Evolutionary conservation across 1,284 basidiomycete genomes (phyloP), one percentile per base, ranked within the genome.

Genomic region (Chondrostereum purpureum): DNA sequence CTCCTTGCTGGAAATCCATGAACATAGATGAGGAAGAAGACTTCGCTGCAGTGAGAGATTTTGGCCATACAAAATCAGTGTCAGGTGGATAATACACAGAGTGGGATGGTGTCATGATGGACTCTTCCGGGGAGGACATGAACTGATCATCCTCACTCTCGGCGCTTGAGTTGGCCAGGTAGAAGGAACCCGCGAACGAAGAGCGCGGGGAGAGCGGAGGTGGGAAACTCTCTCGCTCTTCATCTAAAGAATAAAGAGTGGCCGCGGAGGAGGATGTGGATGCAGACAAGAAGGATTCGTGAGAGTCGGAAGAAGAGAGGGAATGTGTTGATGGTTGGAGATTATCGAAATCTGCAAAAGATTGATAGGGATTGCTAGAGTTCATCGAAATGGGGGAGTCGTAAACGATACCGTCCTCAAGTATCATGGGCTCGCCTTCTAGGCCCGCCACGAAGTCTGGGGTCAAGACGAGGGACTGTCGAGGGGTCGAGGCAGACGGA

Each of bases 301-400:
- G n/a, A 3, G 22, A 31, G 17, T 27, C 22, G 23, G 53, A 50
- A 41, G 51, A 49, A 40, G 53, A 48, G 17, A 39, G 20, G 52
- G 53, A 40, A 48, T 45, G 4, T 47, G 53, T 47, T 19, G 52
- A 52, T 22, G 35, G 46, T 16, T 19, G 24, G 13, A 50, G 51
- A 21, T 41, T 44, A 31, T 57, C 55, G n/a, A 56, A 42, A 43
- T 64, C 50, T 19, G 49, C 60, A 46, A 31, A 31, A n/a, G 27
- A 31, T n/a, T 8, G 27, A 31, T 31, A 31, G n/a, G n/a, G n/a
- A n/a, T 31, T 31, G 21, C 2, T 27, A 8, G 41, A 16, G 16
- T 31, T 8, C 27, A 31, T 31, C 27, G 27, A 31, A 8, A 31
- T n/a, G 27, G 27, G 27, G 8, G 27, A 31, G n/a, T 31, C 27